Evolutionary conservation across 352 stramenopile genomes (phyloP).

Genomic region (Elongisporangium anandrum): DNA sequence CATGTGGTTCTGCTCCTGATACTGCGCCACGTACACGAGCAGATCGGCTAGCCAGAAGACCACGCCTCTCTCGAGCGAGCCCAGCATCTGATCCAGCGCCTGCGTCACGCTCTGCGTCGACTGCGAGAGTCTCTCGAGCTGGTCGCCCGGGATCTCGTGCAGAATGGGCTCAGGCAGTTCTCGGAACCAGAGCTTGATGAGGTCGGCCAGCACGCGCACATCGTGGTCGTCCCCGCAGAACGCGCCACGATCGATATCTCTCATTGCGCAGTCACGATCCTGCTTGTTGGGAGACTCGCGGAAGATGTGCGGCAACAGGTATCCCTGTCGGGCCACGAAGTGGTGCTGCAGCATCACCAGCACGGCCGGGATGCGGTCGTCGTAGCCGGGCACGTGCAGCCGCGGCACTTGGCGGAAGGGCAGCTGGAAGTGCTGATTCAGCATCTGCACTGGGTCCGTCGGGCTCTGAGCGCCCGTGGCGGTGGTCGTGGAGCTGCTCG

Average conservation of each 20-base stretch:
- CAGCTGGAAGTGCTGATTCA: slow-evolving; percentile 87
- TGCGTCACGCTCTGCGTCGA: slow-evolving; percentile 25
- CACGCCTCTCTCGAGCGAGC: slow-evolving; percentile 47
- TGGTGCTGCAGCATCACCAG: slow-evolving; percentile 85
- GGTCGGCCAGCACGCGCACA: slow-evolving; percentile 79
- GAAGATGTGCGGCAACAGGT: slow-evolving; percentile 79
- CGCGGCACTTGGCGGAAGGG: slow-evolving; percentile 72
- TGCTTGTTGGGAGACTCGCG: slow-evolving; percentile 82
- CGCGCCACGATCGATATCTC: slow-evolving; percentile 77
- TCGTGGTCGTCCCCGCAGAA: slow-evolving; percentile 63
- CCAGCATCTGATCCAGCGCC: slow-evolving; percentile 42
- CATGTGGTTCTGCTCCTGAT: slow-evolving; percentile 83
- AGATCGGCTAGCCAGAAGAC: slow-evolving; percentile 85
- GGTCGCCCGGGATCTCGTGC: slow-evolving; percentile 64
- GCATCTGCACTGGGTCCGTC: slow-evolving; percentile 35
- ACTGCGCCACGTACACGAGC: slow-evolving; percentile 62
- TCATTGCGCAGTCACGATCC: slow-evolving; percentile 80
- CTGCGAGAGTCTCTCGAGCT: slow-evolving; percentile 55
- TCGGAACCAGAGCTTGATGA: slow-evolving; percentile 90
- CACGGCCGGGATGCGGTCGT: slow-evolving; percentile 77
- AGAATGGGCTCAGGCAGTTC: slow-evolving; percentile 81
- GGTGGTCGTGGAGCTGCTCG: slow-evolving; percentile 26
- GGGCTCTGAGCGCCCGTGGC: slow-evolving; percentile 6
- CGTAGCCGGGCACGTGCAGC: slow-evolving; percentile 55
- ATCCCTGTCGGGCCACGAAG: slow-evolving; percentile 65